phyloP scores from a whole-genome alignment of 1,139 yeast species.

The Yamadazyma pseudoaaseri region DNA sequence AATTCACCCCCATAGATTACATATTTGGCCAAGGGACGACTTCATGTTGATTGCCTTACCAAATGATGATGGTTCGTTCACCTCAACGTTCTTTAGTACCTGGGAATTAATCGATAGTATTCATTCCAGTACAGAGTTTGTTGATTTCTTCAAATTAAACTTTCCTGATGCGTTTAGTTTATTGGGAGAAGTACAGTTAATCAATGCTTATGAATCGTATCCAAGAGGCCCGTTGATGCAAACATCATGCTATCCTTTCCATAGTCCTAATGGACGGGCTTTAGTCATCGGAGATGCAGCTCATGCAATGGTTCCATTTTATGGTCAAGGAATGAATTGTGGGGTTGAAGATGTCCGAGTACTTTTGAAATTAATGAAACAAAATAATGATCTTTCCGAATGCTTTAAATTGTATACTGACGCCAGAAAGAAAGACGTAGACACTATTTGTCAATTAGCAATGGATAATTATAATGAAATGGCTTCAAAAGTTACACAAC shows the following conservation, averaged over 20 bases:
- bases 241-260: conserved; percentile 66
- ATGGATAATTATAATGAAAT: conserved; percentile 81
- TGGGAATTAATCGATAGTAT: conserved; percentile 62
- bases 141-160: conserved; percentile 53
- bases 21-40: conserved; percentile 89
- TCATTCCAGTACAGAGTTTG: conserved; percentile 40
- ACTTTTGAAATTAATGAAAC: conserved; percentile 57
- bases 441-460: conserved; percentile 76
- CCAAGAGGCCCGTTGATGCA: conserved; percentile 80
- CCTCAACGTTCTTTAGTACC: conserved; percentile 87
- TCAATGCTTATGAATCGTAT: conserved; percentile 52
- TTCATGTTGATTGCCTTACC: conserved; percentile 91
- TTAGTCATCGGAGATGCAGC: conserved; percentile 90
- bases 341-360: conserved; percentile 89
- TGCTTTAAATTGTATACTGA: conserved; percentile 62
- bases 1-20: conserved; percentile 75
- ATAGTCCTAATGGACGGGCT: conserved; percentile 58
- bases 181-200: conserved; percentile 60
- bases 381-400: conserved; percentile 37
- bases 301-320: conserved; percentile 95
- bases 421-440: conserved; percentile 61
- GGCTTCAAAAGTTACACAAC: conserved; percentile 79
- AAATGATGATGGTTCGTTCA: conserved; percentile 81
- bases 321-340: conserved; percentile 97
- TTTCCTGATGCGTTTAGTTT: conserved; percentile 75